phyloP scores from a whole-genome alignment of 352 stramenopile genomes.

The Saprolegnia diclina region DNA sequence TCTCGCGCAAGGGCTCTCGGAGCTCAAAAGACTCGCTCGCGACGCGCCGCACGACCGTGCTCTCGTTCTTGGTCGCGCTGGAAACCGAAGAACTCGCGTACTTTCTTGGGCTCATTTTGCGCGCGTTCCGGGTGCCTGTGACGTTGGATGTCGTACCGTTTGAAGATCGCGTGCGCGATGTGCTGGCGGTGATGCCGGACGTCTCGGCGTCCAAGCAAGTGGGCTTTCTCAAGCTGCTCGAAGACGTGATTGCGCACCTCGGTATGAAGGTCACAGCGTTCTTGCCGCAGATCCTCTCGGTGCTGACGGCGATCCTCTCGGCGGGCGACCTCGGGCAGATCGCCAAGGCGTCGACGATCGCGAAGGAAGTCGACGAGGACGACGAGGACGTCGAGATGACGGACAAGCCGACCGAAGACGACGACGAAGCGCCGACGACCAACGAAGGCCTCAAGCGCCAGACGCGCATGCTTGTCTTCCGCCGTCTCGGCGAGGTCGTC shows the following conservation, averaged over 20 bases:
- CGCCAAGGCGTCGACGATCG: not conserved
- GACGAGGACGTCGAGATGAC: conserved; percentile 15
- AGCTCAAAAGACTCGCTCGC: conserved; percentile 81
- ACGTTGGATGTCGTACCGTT: conserved; percentile 24
- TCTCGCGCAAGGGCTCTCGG: conserved; percentile 71
- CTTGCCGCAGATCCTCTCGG: conserved; percentile 62
- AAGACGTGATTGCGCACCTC: conserved; percentile 83
- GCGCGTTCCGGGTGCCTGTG: conserved; percentile 72
- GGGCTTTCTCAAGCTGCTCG: conserved; percentile 86
- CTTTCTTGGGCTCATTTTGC: conserved; percentile 86
- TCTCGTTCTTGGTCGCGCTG: conserved; percentile 83
- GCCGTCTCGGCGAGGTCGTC: conserved; percentile 63
- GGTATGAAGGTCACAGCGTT: conserved; percentile 78
- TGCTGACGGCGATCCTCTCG: conserved; percentile 70
- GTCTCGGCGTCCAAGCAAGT: conserved; percentile 55
- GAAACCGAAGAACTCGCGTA: conserved; percentile 64
- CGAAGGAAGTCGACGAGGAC: conserved; percentile 30
- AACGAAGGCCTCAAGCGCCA: conserved; percentile 41
- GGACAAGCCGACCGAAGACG: conserved; percentile 13
- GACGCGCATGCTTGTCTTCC: conserved; percentile 72
- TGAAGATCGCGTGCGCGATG: conserved; percentile 21
- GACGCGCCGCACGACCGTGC: conserved; percentile 80
- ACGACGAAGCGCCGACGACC: conserved; percentile 30
- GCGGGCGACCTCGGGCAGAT: conserved; percentile 38
- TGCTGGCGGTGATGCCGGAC: not conserved